Percentiles rank a stretch among this genome's conserved stretches.
Conservation (phyloP, 345 rosid genomes). For the Arabidopsis thaliana region DNA sequence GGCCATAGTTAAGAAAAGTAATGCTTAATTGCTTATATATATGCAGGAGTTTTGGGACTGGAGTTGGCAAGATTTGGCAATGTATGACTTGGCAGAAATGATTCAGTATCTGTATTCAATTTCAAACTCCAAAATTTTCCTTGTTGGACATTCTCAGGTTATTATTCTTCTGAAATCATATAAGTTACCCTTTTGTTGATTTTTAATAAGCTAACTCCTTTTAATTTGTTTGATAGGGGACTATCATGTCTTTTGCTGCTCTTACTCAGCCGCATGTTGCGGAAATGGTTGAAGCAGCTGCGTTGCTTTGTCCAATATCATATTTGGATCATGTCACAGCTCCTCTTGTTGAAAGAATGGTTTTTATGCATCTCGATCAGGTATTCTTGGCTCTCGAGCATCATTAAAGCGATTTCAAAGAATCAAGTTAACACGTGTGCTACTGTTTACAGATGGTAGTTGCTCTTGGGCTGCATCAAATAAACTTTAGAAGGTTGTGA, state of each 20-base stretch:
- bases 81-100: conserved; percentile 80
- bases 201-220: neutral
- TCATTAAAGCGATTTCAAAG: conserved; percentile 31
- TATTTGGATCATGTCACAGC: conserved; percentile 82
- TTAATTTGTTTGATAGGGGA: conserved; percentile 57
- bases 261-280: conserved; percentile 71
- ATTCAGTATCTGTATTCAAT: conserved; percentile 53
- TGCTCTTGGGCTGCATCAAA: conserved; percentile 83
- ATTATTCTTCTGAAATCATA: conserved; percentile 4
- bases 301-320: conserved; percentile 86
- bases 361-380: conserved; percentile 86
- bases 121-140: conserved; percentile 67
- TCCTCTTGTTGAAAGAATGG: conserved; percentile 89
- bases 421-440: conserved; percentile 29
- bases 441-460: conserved; percentile 60
- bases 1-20: neutral
- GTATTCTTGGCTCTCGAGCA: conserved; percentile 47
- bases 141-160: conserved; percentile 99
- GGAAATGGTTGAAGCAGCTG: conserved; percentile 92
- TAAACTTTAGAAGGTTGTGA: conserved; percentile 85
- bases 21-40: neutral
- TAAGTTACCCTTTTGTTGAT: conserved; percentile 17
- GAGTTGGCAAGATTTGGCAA: conserved; percentile 97
- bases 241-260: conserved; percentile 91
- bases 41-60: conserved; percentile 93